Evolutionary conservation across 345 rosid species (phyloP), one percentile per base, ranked within the genome.

Genomic region (Ailanthus altissimus): DNA sequence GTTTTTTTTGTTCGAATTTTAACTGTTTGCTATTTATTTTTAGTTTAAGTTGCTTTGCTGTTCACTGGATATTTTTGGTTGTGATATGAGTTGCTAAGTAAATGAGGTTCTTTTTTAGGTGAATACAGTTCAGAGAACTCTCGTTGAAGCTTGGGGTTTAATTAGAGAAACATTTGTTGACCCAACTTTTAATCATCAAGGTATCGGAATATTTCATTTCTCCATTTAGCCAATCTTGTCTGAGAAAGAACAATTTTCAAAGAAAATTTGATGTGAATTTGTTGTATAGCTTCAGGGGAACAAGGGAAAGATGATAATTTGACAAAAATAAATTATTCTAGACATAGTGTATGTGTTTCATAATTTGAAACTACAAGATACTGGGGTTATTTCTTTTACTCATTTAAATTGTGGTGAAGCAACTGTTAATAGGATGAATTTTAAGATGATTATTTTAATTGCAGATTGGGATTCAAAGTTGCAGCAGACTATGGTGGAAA

Each of bases 61-160:
- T 25, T 21, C 2, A 15, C 20, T 61, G 21, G 67, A 38, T 64
- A 43, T 68, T 21, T 47, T 38, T 13, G 15, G 25, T 16, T 28
- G 65, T 15, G 21, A 25, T 5, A 63, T 72, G 40, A 45, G 20
- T 78, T 56, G 56, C 70, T 77, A 75, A 78, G 56, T 65, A 12
- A 54, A 40, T 53, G 38, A 26, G 42, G 71, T 70, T 80, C 74
- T 21, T 70, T 82, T 83, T 56, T 81, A 90, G 97, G 96, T 94
- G 75, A 92, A 89, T 68, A 90, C 89, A 72, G 98, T 92, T 66
- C 98, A 92, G 82, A 88, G 91, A 84, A 94, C 98, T 67, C 97
- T 94, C 43, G 94, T 94, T 81, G 97, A 94, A 83, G 93, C 98
- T 69, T 94, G 97, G 97, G 96, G 97, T 63, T 86, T 94, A 81